phyloP scores from a whole-genome alignment of 2,329 filamentous ascomycete species.

The Rasamsonia emersonii region DNA sequence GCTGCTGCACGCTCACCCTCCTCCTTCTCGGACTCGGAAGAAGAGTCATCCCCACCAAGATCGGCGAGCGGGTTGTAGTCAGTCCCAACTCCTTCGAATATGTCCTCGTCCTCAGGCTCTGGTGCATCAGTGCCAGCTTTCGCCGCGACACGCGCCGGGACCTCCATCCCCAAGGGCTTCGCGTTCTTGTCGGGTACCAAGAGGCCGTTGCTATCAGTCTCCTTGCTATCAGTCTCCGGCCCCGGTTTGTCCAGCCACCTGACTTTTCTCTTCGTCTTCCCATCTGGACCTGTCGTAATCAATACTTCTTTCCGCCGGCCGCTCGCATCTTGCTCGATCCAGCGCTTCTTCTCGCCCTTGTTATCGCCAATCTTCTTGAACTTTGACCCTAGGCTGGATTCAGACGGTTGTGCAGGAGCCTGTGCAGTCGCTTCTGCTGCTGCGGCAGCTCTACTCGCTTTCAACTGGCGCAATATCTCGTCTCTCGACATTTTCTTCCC shows the following conservation, averaged over 20 bases:
- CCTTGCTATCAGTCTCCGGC: conserved; percentile 14
- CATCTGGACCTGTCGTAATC: conserved; percentile 50
- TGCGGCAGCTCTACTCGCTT: conserved; percentile 39
- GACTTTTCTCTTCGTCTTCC: conserved; percentile 54
- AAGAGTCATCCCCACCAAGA: conserved; percentile 40
- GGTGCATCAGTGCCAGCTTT: conserved; percentile 20
- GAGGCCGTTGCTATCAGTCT: conserved; percentile 17
- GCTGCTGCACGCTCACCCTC: conserved; percentile 19
- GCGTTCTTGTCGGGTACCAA: conserved; percentile 37
- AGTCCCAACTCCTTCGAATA: conserved; percentile 52
- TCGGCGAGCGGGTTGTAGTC: conserved; percentile 53
- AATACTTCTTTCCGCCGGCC: conserved; percentile 49
- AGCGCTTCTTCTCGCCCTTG: conserved; percentile 41
- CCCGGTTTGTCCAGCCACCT: conserved; percentile 41
- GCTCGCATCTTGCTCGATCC: conserved; percentile 47
- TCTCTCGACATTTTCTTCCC: conserved; percentile 48
- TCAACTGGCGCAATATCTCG: conserved; percentile 52
- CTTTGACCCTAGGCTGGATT: conserved; percentile 44
- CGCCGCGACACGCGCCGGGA: conserved; percentile 35
- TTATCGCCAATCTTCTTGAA: conserved; percentile 46
- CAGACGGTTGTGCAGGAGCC: conserved; percentile 36
- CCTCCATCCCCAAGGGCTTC: conserved; percentile 44
- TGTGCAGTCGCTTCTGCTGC: conserved; percentile 32
- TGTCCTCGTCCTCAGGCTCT: conserved; percentile 49
- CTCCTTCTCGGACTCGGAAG: conserved; percentile 33